A percentile compares a stretch with the other conserved stretches of the same genome.
Conservation (phyloP, 768 basidiomycete species). For the Boletus pseudo-olivaceus region DNA sequence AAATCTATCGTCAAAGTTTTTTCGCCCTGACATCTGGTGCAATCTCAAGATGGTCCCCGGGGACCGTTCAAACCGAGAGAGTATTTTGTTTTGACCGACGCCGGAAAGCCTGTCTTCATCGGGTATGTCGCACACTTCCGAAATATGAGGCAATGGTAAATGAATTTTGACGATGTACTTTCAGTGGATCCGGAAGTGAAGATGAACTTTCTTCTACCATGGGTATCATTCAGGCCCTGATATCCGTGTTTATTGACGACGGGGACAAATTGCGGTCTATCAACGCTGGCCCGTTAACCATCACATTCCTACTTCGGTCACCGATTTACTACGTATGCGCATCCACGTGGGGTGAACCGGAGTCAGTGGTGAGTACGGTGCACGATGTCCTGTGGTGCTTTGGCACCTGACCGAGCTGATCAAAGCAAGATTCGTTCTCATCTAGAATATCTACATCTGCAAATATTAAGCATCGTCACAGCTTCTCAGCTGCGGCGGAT, state of each 20-base stretch:
- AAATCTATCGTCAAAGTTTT: not conserved
- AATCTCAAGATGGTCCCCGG: slow-evolving; percentile 8
- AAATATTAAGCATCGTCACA: slow-evolving; percentile 88
- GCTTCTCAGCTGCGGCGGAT: slow-evolving; percentile 78
- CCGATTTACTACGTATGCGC: slow-evolving; percentile 92
- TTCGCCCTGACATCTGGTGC: not conserved
- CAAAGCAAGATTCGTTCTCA: slow-evolving; percentile 87
- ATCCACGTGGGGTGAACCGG: slow-evolving; percentile 94
- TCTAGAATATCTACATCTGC: slow-evolving; percentile 92
- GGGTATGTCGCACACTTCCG: slow-evolving; percentile 47
- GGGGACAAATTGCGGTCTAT: slow-evolving; percentile 83
- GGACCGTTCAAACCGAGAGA: slow-evolving; percentile 53
- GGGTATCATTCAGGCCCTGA: slow-evolving; percentile 91
- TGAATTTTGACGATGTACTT: not conserved
- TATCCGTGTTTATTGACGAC: slow-evolving; percentile 94
- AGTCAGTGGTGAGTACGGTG: slow-evolving; percentile 74
- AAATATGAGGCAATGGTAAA: not conserved
- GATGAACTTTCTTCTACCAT: slow-evolving; percentile 73
- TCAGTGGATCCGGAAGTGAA: slow-evolving; percentile 50
- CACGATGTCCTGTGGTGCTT: not conserved
- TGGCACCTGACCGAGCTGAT: slow-evolving; percentile 33
- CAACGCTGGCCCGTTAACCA: slow-evolving; percentile 75
- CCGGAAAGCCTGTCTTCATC: slow-evolving; percentile 95
- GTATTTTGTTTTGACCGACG: slow-evolving; percentile 92
- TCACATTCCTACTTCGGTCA: slow-evolving; percentile 80